phyloP scores from a whole-genome alignment of 179 eudicot species.

The Gypsophila paniculata region DNA sequence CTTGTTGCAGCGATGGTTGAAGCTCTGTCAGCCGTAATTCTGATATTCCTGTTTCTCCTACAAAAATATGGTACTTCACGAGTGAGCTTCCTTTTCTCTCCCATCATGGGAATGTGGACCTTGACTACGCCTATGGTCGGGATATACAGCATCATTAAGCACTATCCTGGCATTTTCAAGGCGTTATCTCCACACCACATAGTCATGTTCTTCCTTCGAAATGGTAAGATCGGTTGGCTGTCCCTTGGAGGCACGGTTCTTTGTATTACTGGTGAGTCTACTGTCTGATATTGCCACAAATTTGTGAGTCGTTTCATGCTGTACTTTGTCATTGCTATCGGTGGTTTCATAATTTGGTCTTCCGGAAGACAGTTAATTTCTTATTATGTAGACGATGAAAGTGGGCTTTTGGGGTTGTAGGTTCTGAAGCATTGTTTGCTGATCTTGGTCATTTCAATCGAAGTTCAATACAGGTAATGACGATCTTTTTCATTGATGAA shows the following conservation, averaged over 20 bases:
- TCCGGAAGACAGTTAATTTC: no score
- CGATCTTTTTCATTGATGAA: slow-evolving; percentile 4
- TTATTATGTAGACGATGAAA: not conserved
- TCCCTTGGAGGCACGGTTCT: slow-evolving; percentile 57
- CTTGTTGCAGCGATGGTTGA: slow-evolving; percentile 49
- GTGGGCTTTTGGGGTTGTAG: slow-evolving; percentile 26
- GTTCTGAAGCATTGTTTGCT: slow-evolving; percentile 77
- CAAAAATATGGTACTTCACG: slow-evolving; percentile 60
- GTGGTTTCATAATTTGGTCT: not conserved
- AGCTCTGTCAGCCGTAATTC: slow-evolving; percentile 47
- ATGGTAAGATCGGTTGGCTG: slow-evolving; percentile 55
- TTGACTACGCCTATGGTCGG: slow-evolving; percentile 51
- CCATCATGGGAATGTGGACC: slow-evolving; percentile 65
- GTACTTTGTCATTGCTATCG: not conserved
- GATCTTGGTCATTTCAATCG: slow-evolving; percentile 68
- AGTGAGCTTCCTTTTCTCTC: slow-evolving; percentile 71
- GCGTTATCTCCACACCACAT: slow-evolving; percentile 68
- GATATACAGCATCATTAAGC: slow-evolving; percentile 44
- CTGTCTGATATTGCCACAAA: not conserved
- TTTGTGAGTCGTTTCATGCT: not conserved
- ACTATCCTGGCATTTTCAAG: slow-evolving; percentile 60
- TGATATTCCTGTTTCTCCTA: slow-evolving; percentile 50
- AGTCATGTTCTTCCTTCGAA: slow-evolving; percentile 39
- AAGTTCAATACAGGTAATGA: slow-evolving; percentile 56
- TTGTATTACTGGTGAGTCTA: slow-evolving; percentile 57